phyloP scores from a whole-genome alignment of 306 rosid genomes.

The Castanopsis chinensis region DNA sequence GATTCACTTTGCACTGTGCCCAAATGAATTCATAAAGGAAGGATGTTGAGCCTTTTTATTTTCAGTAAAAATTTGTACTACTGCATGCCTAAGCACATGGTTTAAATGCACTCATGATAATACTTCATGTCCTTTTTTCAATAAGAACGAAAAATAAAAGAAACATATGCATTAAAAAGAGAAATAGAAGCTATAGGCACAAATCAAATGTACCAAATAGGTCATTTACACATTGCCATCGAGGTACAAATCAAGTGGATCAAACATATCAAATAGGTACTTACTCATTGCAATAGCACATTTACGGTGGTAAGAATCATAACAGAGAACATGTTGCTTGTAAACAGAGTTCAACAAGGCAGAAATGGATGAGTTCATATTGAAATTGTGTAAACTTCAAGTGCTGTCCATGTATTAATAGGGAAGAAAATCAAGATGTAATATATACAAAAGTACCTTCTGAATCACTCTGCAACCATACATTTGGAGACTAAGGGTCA shows the following conservation, averaged over 20 bases:
- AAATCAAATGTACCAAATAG: neutral
- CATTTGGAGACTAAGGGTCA: constrained; percentile 97
- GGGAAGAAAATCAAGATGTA: constrained; percentile 16
- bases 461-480: constrained; percentile 98
- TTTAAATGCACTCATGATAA: constrained; percentile 8
- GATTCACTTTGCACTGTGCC: neutral
- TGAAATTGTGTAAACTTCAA: neutral
- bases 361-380: neutral
- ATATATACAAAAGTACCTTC: constrained; percentile 60
- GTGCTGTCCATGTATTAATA: neutral
- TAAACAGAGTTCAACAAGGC: neutral
- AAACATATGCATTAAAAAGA: constrained; percentile 9
- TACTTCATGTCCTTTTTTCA: constrained; percentile 11
- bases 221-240: neutral
- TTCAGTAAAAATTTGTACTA: constrained; percentile 7
- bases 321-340: neutral
- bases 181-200: constrained; percentile 2
- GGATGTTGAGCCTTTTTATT: neutral
- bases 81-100: constrained; percentile 20
- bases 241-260: too few species aligned
- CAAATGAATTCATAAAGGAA: neutral
- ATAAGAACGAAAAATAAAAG: neutral
- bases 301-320: neutral
- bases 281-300: constrained; percentile 5
- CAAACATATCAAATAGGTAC: too few species aligned